phyloP scores from a whole-genome alignment of 129 eudicot species.

The Calendula officinalis region DNA sequence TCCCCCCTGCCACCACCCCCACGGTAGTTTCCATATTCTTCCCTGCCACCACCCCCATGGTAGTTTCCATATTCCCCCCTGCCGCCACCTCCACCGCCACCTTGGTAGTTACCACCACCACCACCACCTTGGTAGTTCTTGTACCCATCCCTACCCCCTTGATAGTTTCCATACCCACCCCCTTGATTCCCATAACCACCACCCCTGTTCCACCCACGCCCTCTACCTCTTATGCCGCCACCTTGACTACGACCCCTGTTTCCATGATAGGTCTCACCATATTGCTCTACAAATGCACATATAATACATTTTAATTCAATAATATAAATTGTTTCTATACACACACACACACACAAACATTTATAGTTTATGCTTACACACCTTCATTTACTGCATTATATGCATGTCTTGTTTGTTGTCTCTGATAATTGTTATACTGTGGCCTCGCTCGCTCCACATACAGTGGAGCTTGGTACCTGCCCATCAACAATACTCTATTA shows the following conservation, averaged over 20 bases:
- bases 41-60: conserved; percentile 67
- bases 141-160: conserved; percentile 26
- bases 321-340: not conserved
- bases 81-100: conserved; percentile 71
- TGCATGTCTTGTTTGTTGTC: conserved; percentile 59
- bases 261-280: conserved; percentile 46
- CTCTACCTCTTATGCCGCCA: conserved; percentile 73
- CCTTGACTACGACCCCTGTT: conserved; percentile 60
- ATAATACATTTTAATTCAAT: not conserved
- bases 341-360: too few species aligned
- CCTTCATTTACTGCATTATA: conserved; percentile 69
- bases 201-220: conserved; percentile 86
- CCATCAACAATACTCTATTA: conserved; percentile 13
- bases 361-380: conserved; percentile 9
- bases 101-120: conserved; percentile 28
- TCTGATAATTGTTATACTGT: conserved; percentile 50
- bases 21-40: conserved; percentile 28
- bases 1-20: conserved; percentile 6
- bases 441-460: conserved; percentile 59
- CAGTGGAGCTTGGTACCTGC: conserved; percentile 92
- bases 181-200: conserved; percentile 62
- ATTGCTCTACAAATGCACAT: conserved; percentile 42
- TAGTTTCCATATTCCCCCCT: conserved; percentile 40
- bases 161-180: conserved; percentile 29
- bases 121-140: conserved; percentile 38